These are phyloP conservation scores for Populus simonii DNA, from an alignment of 345 rosid genomes.

Conservation along the genomic window DNA sequence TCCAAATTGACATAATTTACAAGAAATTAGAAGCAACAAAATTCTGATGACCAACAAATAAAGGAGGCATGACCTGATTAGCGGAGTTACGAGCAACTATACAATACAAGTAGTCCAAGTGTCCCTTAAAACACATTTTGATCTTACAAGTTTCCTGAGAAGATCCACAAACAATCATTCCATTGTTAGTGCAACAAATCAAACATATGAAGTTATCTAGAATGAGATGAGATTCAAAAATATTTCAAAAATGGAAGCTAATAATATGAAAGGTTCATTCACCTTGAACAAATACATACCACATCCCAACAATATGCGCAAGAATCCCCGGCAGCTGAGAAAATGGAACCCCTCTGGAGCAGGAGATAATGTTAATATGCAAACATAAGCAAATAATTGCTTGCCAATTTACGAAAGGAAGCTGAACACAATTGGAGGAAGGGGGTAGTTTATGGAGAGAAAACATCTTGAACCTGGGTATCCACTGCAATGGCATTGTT, in stretches of 20 bases:
- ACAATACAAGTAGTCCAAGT: slow-evolving; percentile 80
- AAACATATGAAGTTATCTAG: not conserved
- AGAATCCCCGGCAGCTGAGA: slow-evolving; percentile 91
- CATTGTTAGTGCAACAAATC: slow-evolving; percentile 3
- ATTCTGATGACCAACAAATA: not conserved
- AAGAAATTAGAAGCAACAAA: not conserved
- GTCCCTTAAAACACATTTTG: slow-evolving; percentile 82
- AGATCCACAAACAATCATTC: slow-evolving; percentile 14
- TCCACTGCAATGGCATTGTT: slow-evolving; percentile 78
- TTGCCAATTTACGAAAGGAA: not conserved
- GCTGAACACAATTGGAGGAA: not conserved
- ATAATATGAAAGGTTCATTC: slow-evolving; percentile 15
- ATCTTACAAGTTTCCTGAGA: slow-evolving; percentile 80
- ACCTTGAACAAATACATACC: slow-evolving; percentile 57
- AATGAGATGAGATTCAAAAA: not conserved
- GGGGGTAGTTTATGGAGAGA: not conserved
- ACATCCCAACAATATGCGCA: slow-evolving; percentile 95
- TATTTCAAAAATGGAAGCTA: not conserved
- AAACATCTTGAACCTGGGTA: slow-evolving; percentile 43
- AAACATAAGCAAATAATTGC: slow-evolving; percentile 3
- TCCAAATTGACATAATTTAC: not conserved
- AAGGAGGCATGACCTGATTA: slow-evolving; percentile 56
- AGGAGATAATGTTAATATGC: slow-evolving; percentile 21
- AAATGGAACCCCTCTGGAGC: slow-evolving; percentile 65
- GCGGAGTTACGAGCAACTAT: slow-evolving; percentile 64